Evolutionary conservation across 78 protist species (phyloP).

Genomic region (Abeoforma whisleri): DNA sequence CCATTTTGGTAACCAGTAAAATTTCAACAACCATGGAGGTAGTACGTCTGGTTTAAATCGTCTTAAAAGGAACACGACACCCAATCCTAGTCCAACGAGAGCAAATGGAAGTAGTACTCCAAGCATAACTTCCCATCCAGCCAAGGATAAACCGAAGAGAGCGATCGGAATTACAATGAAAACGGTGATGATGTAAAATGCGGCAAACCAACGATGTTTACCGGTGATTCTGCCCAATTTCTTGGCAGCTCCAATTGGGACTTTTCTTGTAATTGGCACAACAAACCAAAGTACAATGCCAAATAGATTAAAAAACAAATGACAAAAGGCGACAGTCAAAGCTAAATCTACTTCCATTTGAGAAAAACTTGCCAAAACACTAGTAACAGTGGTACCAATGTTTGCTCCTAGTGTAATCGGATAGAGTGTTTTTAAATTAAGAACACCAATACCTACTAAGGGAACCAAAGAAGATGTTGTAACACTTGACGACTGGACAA

Average conservation of each 20-base stretch:
- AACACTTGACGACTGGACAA: conserved; percentile 34
- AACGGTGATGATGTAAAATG: conserved; percentile 15
- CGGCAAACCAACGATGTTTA: conserved; percentile 25
- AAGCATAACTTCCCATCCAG: conserved; percentile 35
- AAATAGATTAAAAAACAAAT: conserved; percentile 31
- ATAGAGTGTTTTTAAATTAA: conserved; percentile 26
- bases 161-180: conserved; percentile 33
- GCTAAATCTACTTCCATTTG: background rate
- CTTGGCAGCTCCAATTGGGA: conserved; percentile 22
- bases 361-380: conserved; percentile 30
- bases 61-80: conserved; percentile 1
- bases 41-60: background rate
- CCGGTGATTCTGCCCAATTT: conserved; percentile 36
- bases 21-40: conserved; percentile 15
- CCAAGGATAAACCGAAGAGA: conserved; percentile 24
- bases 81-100: background rate
- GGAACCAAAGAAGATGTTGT: conserved; percentile 23
- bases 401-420: conserved; percentile 34
- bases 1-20: conserved; percentile 31
- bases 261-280: conserved; percentile 19
- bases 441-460: conserved; percentile 24
- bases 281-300: conserved; percentile 30
- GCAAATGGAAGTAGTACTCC: conserved; percentile 28
- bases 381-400: conserved; percentile 35
- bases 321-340: conserved; percentile 23